Evolutionary conservation across 73 alveolate species (phyloP).

Genomic region (Uronychia setigera): DNA sequence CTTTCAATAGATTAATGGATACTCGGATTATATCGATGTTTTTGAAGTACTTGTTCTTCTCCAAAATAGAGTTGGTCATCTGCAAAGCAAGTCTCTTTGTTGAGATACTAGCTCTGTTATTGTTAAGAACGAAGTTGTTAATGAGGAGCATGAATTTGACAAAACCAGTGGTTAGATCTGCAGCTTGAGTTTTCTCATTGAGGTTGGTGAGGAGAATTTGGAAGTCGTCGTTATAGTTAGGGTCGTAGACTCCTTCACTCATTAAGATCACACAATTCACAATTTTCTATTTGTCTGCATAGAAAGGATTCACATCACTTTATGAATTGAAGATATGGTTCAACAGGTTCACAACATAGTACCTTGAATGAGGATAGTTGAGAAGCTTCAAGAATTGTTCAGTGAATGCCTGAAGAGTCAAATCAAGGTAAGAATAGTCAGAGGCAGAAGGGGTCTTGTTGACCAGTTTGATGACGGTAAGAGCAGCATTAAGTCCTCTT

Average conservation of each 20-base stretch:
- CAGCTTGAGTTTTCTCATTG: slow-evolving; percentile 3
- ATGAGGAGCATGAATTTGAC: slow-evolving; percentile 23
- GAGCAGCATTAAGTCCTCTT: slow-evolving; percentile 9
- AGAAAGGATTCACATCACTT: slow-evolving; percentile 29
- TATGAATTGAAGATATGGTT: not conserved
- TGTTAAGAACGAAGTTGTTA: slow-evolving; percentile 46
- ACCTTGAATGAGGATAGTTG: slow-evolving; percentile 35
- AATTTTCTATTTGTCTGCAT: slow-evolving; percentile 7
- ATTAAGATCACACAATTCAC: slow-evolving; percentile 23
- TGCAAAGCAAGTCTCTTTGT: slow-evolving; percentile 47
- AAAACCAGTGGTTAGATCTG: slow-evolving; percentile 22
- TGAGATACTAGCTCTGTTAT: slow-evolving; percentile 18
- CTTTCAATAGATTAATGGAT: slow-evolving; percentile 57
- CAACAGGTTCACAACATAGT: slow-evolving; percentile 17
- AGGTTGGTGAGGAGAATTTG: slow-evolving; percentile 22
- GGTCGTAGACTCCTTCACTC: slow-evolving; percentile 11
- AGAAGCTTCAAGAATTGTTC: slow-evolving; percentile 32
- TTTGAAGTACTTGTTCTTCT: slow-evolving; percentile 13
- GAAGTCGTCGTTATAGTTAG: slow-evolving; percentile 40
- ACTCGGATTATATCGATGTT: slow-evolving; percentile 58
- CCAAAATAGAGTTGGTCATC: slow-evolving; percentile 21
- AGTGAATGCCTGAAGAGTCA: slow-evolving; percentile 9
- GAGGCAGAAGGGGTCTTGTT: not conserved
- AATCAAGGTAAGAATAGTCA: slow-evolving; percentile 28
- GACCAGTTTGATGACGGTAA: slow-evolving; percentile 24